phyloP scores from a whole-genome alignment of 2,329 filamentous ascomycete species.

The Beauveria sp. region DNA sequence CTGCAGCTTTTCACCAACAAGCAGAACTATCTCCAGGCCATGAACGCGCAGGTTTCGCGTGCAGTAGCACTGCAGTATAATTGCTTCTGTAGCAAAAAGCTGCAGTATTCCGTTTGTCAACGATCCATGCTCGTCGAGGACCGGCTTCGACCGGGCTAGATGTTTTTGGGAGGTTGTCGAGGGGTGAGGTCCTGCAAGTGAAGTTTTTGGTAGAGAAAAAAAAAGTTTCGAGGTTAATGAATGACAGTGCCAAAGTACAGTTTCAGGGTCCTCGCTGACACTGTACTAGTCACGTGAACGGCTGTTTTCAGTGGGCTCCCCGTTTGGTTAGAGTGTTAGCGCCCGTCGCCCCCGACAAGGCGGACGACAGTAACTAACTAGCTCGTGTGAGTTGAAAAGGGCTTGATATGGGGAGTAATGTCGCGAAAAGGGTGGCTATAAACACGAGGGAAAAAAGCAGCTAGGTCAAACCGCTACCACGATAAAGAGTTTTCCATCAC shows the following conservation, averaged over 20 bases:
- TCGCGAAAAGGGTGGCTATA: background rate
- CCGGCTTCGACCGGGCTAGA: background rate
- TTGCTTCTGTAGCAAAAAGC: background rate
- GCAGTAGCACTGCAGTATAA: background rate
- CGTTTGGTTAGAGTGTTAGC: slow-evolving; percentile 5
- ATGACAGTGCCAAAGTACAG: slow-evolving; percentile 8
- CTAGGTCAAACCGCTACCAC: too few species aligned
- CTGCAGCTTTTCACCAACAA: background rate
- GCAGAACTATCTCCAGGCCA: background rate
- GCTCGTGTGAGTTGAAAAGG: background rate
- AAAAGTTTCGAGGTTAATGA: slow-evolving; percentile 12
- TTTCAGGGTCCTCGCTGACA: background rate
- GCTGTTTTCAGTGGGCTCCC: background rate
- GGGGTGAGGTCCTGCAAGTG: slow-evolving; percentile 1
- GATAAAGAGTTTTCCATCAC: too few species aligned
- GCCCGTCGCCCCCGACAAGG: background rate
- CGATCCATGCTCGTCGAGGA: background rate
- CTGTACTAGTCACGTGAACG: slow-evolving; percentile 7
- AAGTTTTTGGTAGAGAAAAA: background rate
- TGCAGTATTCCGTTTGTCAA: background rate
- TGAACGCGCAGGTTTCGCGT: background rate
- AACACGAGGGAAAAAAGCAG: background rate
- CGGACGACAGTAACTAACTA: background rate
- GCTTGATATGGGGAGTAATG: background rate
- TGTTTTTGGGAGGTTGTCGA: background rate